Base-by-base conservation (phyloP, 306 rosid genomes). In the Castanea mollissima region DNA sequence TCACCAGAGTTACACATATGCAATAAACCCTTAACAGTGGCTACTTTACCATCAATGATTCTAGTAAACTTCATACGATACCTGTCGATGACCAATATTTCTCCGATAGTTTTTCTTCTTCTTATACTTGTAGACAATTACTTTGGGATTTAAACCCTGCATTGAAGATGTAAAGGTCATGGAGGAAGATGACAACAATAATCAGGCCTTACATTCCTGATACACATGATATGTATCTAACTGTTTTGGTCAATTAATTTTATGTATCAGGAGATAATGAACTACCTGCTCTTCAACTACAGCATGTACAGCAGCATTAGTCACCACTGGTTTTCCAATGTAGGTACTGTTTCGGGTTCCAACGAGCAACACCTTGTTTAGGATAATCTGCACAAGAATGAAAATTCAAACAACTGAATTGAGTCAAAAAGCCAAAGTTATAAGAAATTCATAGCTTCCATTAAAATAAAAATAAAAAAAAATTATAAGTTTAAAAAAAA, bases 81-180 rank as follows among this genome's bases (percentile, higher is more conserved):
- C 98, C 98, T 96, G 99, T 73, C 96, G 80, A 83, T 96, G 99
- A 15, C 99, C 99, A 13, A 93, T 91, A 55, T 84, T 96, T 87
- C 99, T 87, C 74, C 91, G 76, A 67, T 96, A 96, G 31, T 96
- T 90, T 58, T 93, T 96, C 99, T 96, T 96, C 76, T 31, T 81
- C 85, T 96, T 96, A 75, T 90, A 96, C 87, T 96, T 96, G 92
- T 88, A 96, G 78, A 96, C 97, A 72, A 96, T 85, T 32, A 93
- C 97, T 86, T 96, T 96, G 55, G 35, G 8, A 80, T 93, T 88
- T 73, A 91, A 80, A 82, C 90, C 93, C 99, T 96, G 84, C 84
- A 84, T 65, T 79, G 46, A 52, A 35, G 71, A 67, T 41, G 73
- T 15, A 78, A 38, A 58, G 49, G 67, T 68, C 23, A 63, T 7